Conservation (phyloP, 345 rosid species). For the Salix suchowensis region DNA sequence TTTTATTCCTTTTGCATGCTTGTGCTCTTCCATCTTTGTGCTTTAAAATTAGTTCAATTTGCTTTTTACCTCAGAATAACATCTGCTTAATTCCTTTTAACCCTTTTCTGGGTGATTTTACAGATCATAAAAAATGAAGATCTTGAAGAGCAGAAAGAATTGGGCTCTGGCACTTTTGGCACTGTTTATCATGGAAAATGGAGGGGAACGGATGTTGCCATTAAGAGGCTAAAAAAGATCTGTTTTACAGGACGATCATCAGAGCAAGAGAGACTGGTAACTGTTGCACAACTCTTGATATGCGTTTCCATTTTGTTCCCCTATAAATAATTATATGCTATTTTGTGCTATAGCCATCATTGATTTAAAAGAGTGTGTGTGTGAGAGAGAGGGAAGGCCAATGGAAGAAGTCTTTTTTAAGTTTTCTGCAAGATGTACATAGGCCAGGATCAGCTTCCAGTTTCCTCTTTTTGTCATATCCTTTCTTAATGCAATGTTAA, state of each 20-base stretch:
- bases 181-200: conserved; percentile 99
- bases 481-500: not conserved
- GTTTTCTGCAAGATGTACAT: not conserved
- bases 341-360: not conserved
- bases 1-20: not conserved
- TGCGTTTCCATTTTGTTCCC: not conserved
- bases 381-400: not conserved
- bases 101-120: not conserved
- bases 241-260: conserved; percentile 92
- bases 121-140: conserved; percentile 88
- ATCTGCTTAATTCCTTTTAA: conserved; percentile 3
- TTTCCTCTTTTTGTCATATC: not conserved
- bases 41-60: not conserved
- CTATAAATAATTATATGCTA: not conserved
- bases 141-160: conserved; percentile 88
- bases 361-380: not conserved
- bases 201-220: conserved; percentile 98
- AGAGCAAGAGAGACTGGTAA: conserved; percentile 91
- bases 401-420: not conserved
- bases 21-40: not conserved
- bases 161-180: conserved; percentile 97
- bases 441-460: not conserved
- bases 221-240: conserved; percentile 87
- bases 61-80: not conserved
- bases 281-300: conserved; percentile 4